Evolutionary conservation across 2,329 filamentous ascomycete species (phyloP).

Genomic region (Clarireedia monteithiana): DNA sequence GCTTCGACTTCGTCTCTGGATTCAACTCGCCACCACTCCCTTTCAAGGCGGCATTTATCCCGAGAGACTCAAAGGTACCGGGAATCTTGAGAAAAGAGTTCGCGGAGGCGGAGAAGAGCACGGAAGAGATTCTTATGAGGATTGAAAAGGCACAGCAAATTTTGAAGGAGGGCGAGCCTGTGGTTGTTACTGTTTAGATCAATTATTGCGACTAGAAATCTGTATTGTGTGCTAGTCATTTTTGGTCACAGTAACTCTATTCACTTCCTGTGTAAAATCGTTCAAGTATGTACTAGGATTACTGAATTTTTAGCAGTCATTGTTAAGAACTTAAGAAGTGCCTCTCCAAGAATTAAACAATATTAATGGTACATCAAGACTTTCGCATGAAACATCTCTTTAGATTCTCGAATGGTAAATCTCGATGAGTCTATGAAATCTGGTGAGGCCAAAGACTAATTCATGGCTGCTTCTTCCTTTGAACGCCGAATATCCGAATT

Average conservation of each 20-base stretch:
- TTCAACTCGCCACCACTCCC: not conserved
- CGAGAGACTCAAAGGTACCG: not conserved
- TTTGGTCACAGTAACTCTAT: too few species aligned
- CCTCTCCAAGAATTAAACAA: too few species aligned
- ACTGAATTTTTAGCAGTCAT: too few species aligned
- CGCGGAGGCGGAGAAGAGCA: not conserved
- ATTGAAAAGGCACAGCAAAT: not conserved
- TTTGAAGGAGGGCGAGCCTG: not conserved
- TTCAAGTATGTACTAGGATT: too few species aligned
- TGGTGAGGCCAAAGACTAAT: constrained; percentile 14
- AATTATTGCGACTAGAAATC: too few species aligned
- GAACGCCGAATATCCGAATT: constrained; percentile 19
- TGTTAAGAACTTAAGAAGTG: too few species aligned
- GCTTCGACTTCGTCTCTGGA: not conserved
- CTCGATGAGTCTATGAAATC: not conserved
- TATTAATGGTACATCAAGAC: not conserved
- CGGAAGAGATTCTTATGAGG: not conserved
- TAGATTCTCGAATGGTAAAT: constrained; percentile 32
- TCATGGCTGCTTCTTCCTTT: constrained; percentile 20
- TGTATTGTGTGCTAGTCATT: too few species aligned
- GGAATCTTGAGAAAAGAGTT: not conserved
- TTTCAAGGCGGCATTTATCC: not conserved
- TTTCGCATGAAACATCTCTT: constrained; percentile 32
- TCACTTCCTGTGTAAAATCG: too few species aligned
- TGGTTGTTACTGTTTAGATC: too few species aligned